Evolutionary conservation across 2,329 filamentous ascomycete species (phyloP), one percentile per base, ranked within the genome.

Genomic region (Colletotrichum lentis): DNA sequence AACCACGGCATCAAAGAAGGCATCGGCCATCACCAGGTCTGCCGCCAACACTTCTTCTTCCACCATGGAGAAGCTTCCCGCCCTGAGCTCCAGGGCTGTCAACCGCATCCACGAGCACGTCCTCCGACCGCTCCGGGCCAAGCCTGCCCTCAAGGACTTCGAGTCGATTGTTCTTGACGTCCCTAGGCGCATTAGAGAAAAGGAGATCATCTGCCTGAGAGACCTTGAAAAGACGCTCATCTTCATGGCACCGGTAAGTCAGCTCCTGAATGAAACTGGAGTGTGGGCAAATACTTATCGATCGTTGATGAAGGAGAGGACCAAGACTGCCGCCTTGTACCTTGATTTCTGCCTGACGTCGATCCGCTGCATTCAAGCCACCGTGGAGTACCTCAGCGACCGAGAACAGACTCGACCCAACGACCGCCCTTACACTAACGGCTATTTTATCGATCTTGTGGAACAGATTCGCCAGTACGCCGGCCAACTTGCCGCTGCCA

Each of bases 361-460:
- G 71, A 93, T 97, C 78, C 90, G 89, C 79, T 96, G 94, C 81
- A 90, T 97, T 77, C 92, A 96, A 84, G 90, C 93, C 71, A 96
- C 93, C 69, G 92, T 96, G 79, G 90, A 93, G 80, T 90, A 91
- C 80, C 85, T 97, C 72, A 90, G 88, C 84, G 93, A 96, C 77
- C 89, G 89, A 77, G 94, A 98, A 79, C 92, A 95, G 82, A 90
- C 90, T 73, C 89, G 93, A 78, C 91, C 92, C 69, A 84, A 88
- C 80, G 95, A 98, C 80, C 90, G 91, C 75, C 93, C 94, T 73
- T 98, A 97, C 84, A 96, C 91, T 85, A 93, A 92, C 86, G 93
- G 93, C 77, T 98, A 98, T 82, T 97, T 97, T 78, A 91, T 97
- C 82, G 95, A 98, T 83, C 89, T 98, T 70, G 90, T 96, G 78